Conservation (phyloP, 129 eudicot genomes). For the Chrysanthemum seticuspe region DNA sequence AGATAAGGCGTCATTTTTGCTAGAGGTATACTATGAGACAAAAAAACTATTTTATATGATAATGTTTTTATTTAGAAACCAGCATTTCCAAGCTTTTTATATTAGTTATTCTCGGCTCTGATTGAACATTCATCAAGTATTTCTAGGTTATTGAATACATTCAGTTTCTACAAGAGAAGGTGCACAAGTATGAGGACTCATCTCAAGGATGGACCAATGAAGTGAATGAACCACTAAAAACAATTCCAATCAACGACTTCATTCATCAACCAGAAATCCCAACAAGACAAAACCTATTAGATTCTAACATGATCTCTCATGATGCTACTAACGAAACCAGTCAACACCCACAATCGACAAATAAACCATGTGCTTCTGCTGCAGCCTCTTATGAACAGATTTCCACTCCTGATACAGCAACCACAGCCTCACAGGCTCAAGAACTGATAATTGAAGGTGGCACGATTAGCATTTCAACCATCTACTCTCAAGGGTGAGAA, state of each 20-base stretch:
- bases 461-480: conserved; percentile 71
- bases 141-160: conserved; percentile 87
- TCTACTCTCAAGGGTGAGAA: conserved; percentile 86
- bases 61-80: background rate
- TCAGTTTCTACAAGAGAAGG: conserved; percentile 89
- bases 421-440: conserved; percentile 44
- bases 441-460: conserved; percentile 73
- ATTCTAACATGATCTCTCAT: background rate
- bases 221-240: conserved; percentile 56
- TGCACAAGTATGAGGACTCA: conserved; percentile 69
- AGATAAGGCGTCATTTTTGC: conserved; percentile 91
- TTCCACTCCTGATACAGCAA: conserved; percentile 28
- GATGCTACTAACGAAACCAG: conserved; percentile 35
- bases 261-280: conserved; percentile 37
- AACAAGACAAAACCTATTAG: conserved; percentile 13
- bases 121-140: conserved; percentile 1
- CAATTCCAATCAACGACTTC: conserved; percentile 37
- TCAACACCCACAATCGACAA: conserved; percentile 31
- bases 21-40: conserved; percentile 52
- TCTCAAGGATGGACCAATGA: conserved; percentile 59
- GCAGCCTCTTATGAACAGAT: background rate
- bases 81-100: background rate
- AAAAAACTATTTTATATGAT: background rate
- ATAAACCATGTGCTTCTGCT: conserved; percentile 24
- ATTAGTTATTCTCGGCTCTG: background rate